These are phyloP conservation scores for Prunus kanzakura DNA, from an alignment of 306 rosid species.

Conservation along the genomic window DNA sequence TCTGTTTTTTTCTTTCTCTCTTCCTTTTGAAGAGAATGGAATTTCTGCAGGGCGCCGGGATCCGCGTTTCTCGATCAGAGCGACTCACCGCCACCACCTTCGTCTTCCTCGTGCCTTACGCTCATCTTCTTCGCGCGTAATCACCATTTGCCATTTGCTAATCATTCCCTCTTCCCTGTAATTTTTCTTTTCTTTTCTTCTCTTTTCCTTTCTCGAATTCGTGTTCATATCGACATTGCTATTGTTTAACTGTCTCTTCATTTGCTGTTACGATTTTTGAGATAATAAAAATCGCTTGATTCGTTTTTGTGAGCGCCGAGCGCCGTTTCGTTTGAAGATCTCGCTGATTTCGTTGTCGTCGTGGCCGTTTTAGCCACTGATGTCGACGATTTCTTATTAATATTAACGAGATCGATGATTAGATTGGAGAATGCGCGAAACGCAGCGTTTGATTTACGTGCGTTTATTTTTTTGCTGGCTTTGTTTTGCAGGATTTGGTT, in stretches of 20 bases:
- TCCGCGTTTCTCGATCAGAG: slow-evolving; percentile 62
- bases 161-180: slow-evolving; percentile 31
- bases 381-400: not conserved
- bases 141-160: slow-evolving; percentile 20
- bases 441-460: slow-evolving; percentile 3
- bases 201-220: not conserved
- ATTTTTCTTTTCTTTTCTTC: slow-evolving; percentile 11
- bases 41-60: slow-evolving; percentile 51
- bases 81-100: slow-evolving; percentile 7
- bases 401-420: not conserved
- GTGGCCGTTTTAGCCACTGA: not conserved
- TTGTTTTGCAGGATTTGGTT: slow-evolving; percentile 35
- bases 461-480: not conserved
- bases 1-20: slow-evolving; percentile 4
- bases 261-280: not conserved
- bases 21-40: slow-evolving; percentile 32
- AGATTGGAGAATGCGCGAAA: slow-evolving; percentile 9
- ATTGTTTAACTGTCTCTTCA: not conserved
- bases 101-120: slow-evolving; percentile 19
- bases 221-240: not conserved
- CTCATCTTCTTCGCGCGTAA: slow-evolving; percentile 32
- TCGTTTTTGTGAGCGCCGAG: not conserved
- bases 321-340: slow-evolving; percentile 9
- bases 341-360: slow-evolving; percentile 12
- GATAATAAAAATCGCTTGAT: not conserved